Evolutionary conservation across 2,329 filamentous ascomycete species (phyloP).

Genomic region (Nemania abortiva): DNA sequence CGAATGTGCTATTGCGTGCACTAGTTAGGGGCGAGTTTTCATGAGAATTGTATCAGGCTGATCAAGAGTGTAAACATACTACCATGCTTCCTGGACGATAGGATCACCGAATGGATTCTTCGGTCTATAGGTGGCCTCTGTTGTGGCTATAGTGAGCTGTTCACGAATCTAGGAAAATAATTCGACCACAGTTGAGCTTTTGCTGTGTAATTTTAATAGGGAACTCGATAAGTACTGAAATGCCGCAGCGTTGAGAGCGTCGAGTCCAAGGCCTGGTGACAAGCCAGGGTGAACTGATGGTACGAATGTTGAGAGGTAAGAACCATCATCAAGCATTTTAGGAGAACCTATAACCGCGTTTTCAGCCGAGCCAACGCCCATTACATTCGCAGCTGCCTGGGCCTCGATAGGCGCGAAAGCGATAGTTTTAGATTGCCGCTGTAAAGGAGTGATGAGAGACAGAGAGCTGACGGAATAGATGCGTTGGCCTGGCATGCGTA

Average conservation of each 20-base stretch:
- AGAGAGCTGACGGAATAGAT: conserved; percentile 39
- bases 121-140: conserved; percentile 36
- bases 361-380: conserved; percentile 18
- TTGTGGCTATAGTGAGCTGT: conserved; percentile 36
- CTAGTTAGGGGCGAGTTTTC: too few relatives aligned
- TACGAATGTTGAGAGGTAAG: conserved; percentile 39
- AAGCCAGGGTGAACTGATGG: conserved; percentile 36
- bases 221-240: conserved; percentile 33
- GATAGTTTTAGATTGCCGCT: conserved; percentile 35
- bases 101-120: conserved; percentile 38
- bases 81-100: conserved; percentile 35
- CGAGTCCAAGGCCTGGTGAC: conserved; percentile 35
- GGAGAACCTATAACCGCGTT: conserved; percentile 21
- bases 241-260: conserved; percentile 35
- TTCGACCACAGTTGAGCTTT: background rate
- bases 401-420: conserved; percentile 36
- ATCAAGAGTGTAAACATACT: conserved; percentile 34
- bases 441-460: conserved; percentile 27
- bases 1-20: conserved; percentile 32
- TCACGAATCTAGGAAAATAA: background rate
- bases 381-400: conserved; percentile 22
- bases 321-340: conserved; percentile 21
- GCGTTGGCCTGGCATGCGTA: conserved; percentile 32
- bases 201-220: background rate
- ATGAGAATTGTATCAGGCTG: too few relatives aligned